Conservation (phyloP, 2,329 filamentous ascomycete species). For the Calonectria pseudoturangicola region DNA sequence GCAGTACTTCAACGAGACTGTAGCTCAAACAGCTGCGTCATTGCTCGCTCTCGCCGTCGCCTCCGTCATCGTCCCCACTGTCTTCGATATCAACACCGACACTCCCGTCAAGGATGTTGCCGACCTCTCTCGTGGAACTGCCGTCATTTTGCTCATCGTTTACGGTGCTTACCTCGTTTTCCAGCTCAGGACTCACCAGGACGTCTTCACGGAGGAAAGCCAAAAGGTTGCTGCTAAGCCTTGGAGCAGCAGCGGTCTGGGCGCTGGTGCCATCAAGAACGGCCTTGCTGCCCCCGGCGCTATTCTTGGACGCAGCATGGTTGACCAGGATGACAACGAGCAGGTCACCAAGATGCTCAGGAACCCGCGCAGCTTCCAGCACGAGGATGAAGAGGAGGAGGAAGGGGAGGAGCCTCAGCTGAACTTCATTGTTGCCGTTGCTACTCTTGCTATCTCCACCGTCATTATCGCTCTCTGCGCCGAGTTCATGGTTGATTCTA, state of each 20-base stretch:
- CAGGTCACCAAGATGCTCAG: slow-evolving; percentile 67
- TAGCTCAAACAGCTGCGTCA: slow-evolving; percentile 91
- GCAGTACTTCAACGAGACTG: slow-evolving; percentile 93
- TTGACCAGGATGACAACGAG: slow-evolving; percentile 61
- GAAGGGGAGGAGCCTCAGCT: slow-evolving; percentile 82
- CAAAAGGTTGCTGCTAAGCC: slow-evolving; percentile 82
- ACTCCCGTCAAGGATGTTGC: slow-evolving; percentile 71
- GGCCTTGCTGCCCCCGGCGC: slow-evolving; percentile 64
- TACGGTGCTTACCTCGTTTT: slow-evolving; percentile 92
- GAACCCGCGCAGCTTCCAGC: slow-evolving; percentile 59
- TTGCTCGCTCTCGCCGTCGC: slow-evolving; percentile 86
- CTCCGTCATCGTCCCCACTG: slow-evolving; percentile 91
- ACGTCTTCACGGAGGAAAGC: slow-evolving; percentile 86
- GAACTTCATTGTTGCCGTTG: slow-evolving; percentile 81
- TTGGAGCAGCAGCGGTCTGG: slow-evolving; percentile 59
- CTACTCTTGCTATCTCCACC: slow-evolving; percentile 83
- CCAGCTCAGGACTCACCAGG: slow-evolving; percentile 89
- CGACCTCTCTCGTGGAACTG: slow-evolving; percentile 81
- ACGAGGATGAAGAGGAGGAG: slow-evolving; percentile 79
- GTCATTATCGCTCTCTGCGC: slow-evolving; percentile 88
- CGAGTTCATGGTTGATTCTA: slow-evolving; percentile 85
- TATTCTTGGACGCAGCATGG: slow-evolving; percentile 61
- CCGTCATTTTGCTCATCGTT: slow-evolving; percentile 87
- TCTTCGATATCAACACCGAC: slow-evolving; percentile 77
- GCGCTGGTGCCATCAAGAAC: slow-evolving; percentile 60